Evolutionary conservation across 176 grass and related monocot genomes (phyloP), one percentile per base, ranked within the genome.

Genomic region (Otatea glauca): DNA sequence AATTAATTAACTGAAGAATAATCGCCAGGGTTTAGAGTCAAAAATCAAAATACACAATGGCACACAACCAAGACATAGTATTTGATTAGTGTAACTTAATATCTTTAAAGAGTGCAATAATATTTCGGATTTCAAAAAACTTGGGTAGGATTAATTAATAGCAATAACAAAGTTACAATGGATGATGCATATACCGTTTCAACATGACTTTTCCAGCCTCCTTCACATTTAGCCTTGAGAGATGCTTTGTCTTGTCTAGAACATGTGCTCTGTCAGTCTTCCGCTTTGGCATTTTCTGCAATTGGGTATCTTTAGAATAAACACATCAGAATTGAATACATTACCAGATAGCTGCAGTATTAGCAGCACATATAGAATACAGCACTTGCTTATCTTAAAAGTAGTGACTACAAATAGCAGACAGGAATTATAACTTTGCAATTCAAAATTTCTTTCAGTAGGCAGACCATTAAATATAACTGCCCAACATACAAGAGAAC

Each of bases 201-300:
- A 98, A 85, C 89, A 98, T 87, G 72, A 98, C 56, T 88, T 95
- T 98, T 68, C 91, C 93, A 32, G 91, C 77, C 55, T 98, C 96
- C 74, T 98, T 98, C 17, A 89, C 92, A 83, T 98, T 94, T 56
- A 98, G 65, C 81, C 96, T 95, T 41, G 93, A 84, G 39, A 98
- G 93, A 88, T 95, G 89, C 70, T 95, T 98, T 60, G 83, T 45
- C 93, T 98, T 95, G 81, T 98, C 93, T 24, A 98, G 74, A 79
- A 94, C 96, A 87, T 98, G 90, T 81, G 96, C 92, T 93, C 71
- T 88, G 81, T 98, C 96, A 74, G 96, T 95, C 68, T 98, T 98
- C 71, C 96, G 61, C 74, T 76, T 93, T n/a, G 96, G 96, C 91
- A 98, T 94, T 86, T 98, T 98, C 93, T 98, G 96, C 91, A 98